These are phyloP conservation scores for Pythium scleroteichum DNA, from an alignment of 352 stramenopile species.

Conservation along the genomic window DNA sequence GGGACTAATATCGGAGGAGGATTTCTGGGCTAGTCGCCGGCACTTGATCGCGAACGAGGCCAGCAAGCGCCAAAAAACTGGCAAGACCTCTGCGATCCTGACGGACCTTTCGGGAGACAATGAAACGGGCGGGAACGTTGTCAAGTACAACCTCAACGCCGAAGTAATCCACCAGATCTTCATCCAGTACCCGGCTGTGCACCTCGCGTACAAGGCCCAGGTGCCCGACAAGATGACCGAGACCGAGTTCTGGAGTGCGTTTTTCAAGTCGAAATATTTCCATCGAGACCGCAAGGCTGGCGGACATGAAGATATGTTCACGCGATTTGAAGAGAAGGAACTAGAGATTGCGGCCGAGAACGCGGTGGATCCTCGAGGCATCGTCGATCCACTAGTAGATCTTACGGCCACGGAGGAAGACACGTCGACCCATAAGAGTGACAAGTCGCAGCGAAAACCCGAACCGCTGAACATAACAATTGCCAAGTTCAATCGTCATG, in stretches of 20 bases:
- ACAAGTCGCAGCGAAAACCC: constrained; percentile 28
- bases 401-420: constrained; percentile 75
- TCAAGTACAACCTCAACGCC: constrained; percentile 90
- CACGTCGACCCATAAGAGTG: constrained; percentile 38
- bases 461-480: constrained; percentile 71
- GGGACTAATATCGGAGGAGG: constrained; percentile 81
- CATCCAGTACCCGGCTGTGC: constrained; percentile 85
- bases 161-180: constrained; percentile 91
- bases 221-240: constrained; percentile 90
- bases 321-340: constrained; percentile 82
- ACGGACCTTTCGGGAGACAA: constrained; percentile 78
- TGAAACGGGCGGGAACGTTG: constrained; percentile 66
- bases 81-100: constrained; percentile 82
- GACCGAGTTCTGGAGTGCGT: constrained; percentile 86
- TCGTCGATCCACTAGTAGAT: constrained; percentile 81
- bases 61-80: constrained; percentile 84
- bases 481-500: constrained; percentile 86
- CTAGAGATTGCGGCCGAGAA: constrained; percentile 47
- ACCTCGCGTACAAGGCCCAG: constrained; percentile 82
- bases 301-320: constrained; percentile 85
- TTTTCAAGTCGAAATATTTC: constrained; percentile 91
- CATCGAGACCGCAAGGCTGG: constrained; percentile 75
- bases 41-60: constrained; percentile 84
- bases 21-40: constrained; percentile 83
- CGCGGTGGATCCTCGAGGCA: constrained; percentile 54